phyloP scores from a whole-genome alignment of 2,329 filamentous ascomycete species.

The Nectriaceae sp. region DNA sequence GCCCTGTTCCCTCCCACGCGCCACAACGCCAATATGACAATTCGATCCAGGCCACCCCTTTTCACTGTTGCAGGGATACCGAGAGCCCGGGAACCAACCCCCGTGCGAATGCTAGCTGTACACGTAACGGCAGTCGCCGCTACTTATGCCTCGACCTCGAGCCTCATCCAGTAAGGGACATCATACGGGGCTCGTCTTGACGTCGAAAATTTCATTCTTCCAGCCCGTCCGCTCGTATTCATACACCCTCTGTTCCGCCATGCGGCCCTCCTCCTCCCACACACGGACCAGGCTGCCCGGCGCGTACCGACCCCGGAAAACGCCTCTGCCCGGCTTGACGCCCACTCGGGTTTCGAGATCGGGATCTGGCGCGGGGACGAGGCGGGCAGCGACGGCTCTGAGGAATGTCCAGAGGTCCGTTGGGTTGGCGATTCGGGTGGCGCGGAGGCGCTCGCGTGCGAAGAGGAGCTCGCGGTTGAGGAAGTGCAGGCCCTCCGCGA shows the following conservation, averaged over 20 bases:
- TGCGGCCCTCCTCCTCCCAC: conserved; percentile 79
- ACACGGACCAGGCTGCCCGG: conserved; percentile 86
- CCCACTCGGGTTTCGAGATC: conserved; percentile 77
- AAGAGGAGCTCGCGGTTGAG: conserved; percentile 86
- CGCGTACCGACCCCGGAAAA: conserved; percentile 84
- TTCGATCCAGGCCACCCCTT: conserved; percentile 9
- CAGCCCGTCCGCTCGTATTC: conserved; percentile 73
- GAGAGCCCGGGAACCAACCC: not conserved
- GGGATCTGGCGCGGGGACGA: conserved; percentile 72
- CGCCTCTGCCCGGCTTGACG: conserved; percentile 55
- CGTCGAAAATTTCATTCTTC: conserved; percentile 81
- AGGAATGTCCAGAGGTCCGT: conserved; percentile 80
- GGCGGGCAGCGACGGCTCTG: conserved; percentile 75
- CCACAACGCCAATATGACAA: not conserved
- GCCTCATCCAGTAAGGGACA: too few relatives aligned
- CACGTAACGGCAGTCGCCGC: too few relatives aligned
- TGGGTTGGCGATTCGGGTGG: conserved; percentile 79
- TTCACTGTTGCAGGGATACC: conserved; percentile 3
- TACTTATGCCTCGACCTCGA: too few relatives aligned
- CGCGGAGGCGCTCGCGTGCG: conserved; percentile 82
- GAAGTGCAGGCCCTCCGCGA: conserved; percentile 68
- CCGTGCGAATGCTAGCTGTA: not conserved
- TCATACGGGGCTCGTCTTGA: conserved; percentile 37
- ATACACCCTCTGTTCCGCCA: conserved; percentile 72
- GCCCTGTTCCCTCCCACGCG: not conserved